phyloP scores from a whole-genome alignment of 179 eudicot genomes.

The Beta corolliflora region DNA sequence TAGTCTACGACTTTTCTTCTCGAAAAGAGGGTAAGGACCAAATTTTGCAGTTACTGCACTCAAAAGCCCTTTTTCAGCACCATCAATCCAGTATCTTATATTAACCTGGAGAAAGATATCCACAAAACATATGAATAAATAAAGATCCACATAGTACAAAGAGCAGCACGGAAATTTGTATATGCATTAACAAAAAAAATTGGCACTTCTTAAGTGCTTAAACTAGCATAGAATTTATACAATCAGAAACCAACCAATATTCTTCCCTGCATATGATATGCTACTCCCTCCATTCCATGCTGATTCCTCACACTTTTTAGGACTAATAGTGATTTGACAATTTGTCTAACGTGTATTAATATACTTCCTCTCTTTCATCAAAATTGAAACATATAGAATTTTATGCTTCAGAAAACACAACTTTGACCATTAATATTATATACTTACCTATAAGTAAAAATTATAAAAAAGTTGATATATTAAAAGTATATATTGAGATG shows the following conservation, averaged over 20 bases:
- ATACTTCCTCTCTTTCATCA: too few species aligned
- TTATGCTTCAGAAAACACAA: too few species aligned
- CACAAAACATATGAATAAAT: conserved; percentile 10
- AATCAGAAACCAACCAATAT: not conserved
- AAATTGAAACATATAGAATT: too few species aligned
- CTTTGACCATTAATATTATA: too few species aligned
- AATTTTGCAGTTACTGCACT: conserved; percentile 59
- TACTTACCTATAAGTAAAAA: too few species aligned
- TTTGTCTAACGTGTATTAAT: too few species aligned
- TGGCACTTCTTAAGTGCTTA: not conserved
- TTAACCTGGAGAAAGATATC: conserved; percentile 44
- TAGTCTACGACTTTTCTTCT: conserved; percentile 36
- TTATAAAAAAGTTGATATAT: too few species aligned
- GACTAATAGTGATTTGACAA: too few species aligned
- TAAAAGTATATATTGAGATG: too few species aligned
- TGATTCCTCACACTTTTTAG: too few species aligned
- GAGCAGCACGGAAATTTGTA: not conserved
- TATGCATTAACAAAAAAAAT: not conserved
- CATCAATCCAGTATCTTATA: conserved; percentile 64
- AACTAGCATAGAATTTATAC: not conserved
- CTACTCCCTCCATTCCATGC: too few species aligned
- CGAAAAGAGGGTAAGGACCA: conserved; percentile 53
- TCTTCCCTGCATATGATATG: not conserved
- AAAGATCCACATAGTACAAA: not conserved
- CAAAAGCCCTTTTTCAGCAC: conserved; percentile 38